Base-by-base conservation (phyloP, 768 basidiomycete species). In the Agaricus sinodeliciosus region DNA sequence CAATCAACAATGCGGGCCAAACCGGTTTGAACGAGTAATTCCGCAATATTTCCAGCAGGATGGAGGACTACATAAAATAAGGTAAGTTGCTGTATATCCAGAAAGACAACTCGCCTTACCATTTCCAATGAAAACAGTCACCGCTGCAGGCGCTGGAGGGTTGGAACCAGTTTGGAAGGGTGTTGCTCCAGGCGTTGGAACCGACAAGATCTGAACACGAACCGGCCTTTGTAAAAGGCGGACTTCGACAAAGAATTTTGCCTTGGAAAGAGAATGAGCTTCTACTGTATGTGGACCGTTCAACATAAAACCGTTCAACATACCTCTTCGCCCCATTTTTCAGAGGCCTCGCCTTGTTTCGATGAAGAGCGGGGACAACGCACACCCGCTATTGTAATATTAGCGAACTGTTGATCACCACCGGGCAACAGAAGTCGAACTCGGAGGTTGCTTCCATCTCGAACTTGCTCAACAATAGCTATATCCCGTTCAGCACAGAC, bases 391-490 rank as follows among this genome's bases (percentile, higher is more conserved):
- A 91, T 76, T 7, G 86, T 77, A 57, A 97, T 78, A 64, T 92
- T 96, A 65, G 87, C 76, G 52, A 94, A 76, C 70, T 96, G 96
- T 64, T 99, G 96, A 53, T 89, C 83, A 9, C 85, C 87, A 41
- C 90, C 84, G 15, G 93, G 87, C 73, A 97, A 81, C 51, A 96
- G 72, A 43, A 98, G 78, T 46, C 96, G 85, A 44, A 88, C 82
- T 18, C 95, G 87, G 27, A 98, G 70, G 26, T 91, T 94, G 18
- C 90, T 87, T 45, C 94, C 95, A 64, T 98, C 94, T 46, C 89
- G 81, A 48, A 97, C 93, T 64, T 89, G 85, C 69, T 99, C 95
- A 54, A 98, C 90, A 55, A 97, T 80, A 44, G 88, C 94, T 94
- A 54, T 2, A 34, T 31, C 25, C 35, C 36, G n/a, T 35, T 58